Conservation (phyloP, 1,139 yeast genomes). For the Scheffersomyces lignicola region DNA sequence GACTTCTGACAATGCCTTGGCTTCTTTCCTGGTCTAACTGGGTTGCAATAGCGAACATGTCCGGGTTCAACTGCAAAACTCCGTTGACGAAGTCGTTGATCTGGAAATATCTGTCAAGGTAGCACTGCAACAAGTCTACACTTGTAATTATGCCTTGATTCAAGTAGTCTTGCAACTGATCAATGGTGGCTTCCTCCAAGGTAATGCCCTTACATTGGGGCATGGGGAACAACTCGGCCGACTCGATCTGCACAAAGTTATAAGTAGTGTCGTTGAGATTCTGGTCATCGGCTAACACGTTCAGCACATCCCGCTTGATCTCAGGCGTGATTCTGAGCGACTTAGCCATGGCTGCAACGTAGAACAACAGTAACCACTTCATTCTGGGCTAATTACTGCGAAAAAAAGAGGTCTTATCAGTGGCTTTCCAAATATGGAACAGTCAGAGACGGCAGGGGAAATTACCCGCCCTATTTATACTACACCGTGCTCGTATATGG, state of each 20-base stretch:
- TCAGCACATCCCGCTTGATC: slow-evolving; percentile 1
- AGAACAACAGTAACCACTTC: neutral
- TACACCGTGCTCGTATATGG: too few relatives aligned
- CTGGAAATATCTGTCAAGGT: slow-evolving; percentile 18
- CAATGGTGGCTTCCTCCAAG: slow-evolving; percentile 23
- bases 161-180: slow-evolving; percentile 21
- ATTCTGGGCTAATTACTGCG: neutral
- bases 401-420: too few relatives aligned
- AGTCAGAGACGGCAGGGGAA: too few relatives aligned
- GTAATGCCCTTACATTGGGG: slow-evolving; percentile 18
- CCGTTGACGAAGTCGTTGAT: slow-evolving; percentile 17
- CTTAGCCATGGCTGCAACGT: neutral
- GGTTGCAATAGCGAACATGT: slow-evolving; percentile 12
- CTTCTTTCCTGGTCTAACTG: slow-evolving; percentile 16
- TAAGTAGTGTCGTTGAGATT: slow-evolving; percentile 11
- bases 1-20: slow-evolving; percentile 18
- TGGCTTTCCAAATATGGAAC: too few relatives aligned
- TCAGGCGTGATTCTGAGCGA: neutral
- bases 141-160: slow-evolving; percentile 13
- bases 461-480: too few relatives aligned
- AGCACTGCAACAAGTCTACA: slow-evolving; percentile 17
- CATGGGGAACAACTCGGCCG: slow-evolving; percentile 19
- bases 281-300: slow-evolving; percentile 1
- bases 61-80: slow-evolving; percentile 20
- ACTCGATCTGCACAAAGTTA: slow-evolving; percentile 10